Base-by-base conservation (phyloP, 2,329 filamentous ascomycete genomes). In the Fusarium brachygibbosum region DNA sequence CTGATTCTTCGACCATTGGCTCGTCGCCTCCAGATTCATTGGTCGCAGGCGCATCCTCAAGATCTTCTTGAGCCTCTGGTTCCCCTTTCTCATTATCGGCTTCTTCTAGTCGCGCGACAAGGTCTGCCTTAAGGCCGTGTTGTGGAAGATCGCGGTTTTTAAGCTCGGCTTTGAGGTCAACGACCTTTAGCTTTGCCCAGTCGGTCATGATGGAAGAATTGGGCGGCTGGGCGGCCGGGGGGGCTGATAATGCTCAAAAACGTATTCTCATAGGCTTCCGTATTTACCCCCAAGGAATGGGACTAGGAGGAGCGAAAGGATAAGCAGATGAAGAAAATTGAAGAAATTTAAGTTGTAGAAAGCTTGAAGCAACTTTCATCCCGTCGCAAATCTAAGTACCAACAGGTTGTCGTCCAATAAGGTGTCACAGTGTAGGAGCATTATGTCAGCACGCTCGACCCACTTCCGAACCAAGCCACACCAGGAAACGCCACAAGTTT, bases 131-230 rank as follows among this genome's bases (percentile, higher is more conserved):
- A 53, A 93, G 84, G 11, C 92, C 92, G 25, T 87, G 87, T 65
- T 89, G 86, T 8, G 88, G 82, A 38, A 94, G 86, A n/a, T 89
- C 89, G 68, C 91, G 87, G 61, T 83, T 84, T 80, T 92, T 93
- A 41, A 94, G 85, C 82, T 94, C 91, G 23, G 88, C 87, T 79
- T 90, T 91, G 61, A 95, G 85, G 74, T 94, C 91, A 34, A 89
- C 84, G 67, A 95, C 92, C 80, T 92, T 94, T 75, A 90, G 85
- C 79, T 82, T 85, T 65, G 78, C 80, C 82, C 85, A 88, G 71
- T 87, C 85, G 52, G 80, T 79, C 83, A 85, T 86, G 67, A 63
- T 80, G 71, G 19, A 58, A 57, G 48, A 58, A 70, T 68, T 58
- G 64, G 41, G 45, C 50, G 38, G 45, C 46, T 58, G 64, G 41